A percentile compares a stretch with the other conserved stretches of the same genome.
phyloP scores from a whole-genome alignment of 1,139 yeast genomes.

The Trichomonascaceae sp. region DNA sequence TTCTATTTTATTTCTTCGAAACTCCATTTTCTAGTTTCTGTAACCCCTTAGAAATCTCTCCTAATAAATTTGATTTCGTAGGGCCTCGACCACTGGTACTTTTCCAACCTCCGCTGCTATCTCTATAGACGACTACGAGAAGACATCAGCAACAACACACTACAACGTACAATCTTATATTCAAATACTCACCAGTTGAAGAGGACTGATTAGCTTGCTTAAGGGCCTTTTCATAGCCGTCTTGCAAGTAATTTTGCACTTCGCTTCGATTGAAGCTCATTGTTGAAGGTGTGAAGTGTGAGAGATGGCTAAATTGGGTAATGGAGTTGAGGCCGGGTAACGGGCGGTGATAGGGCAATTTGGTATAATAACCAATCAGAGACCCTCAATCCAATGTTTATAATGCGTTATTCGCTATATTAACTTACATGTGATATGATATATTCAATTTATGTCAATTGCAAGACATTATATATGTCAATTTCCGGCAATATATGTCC shows the following conservation, averaged over 20 bases:
- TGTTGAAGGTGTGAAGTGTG: background rate
- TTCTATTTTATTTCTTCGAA: background rate
- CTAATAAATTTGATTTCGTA: constrained; percentile 17
- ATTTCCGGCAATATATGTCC: background rate
- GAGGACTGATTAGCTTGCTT: background rate
- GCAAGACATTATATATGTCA: too few species aligned
- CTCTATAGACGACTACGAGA: constrained; percentile 19
- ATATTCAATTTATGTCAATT: background rate
- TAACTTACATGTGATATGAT: background rate
- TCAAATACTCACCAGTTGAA: background rate
- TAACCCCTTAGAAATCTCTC: constrained; percentile 17
- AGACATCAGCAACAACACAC: background rate
- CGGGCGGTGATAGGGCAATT: too few species aligned
- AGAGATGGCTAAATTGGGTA: background rate
- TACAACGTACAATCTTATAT: background rate
- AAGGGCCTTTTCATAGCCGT: constrained; percentile 17
- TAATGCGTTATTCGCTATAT: background rate
- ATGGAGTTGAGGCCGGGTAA: background rate
- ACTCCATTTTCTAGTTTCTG: constrained; percentile 7
- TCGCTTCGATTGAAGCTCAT: constrained; percentile 24
- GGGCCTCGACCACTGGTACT: constrained; percentile 8
- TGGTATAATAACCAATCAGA: too few species aligned
- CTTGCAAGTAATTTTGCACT: constrained; percentile 22
- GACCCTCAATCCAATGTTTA: too few species aligned
- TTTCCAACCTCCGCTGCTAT: constrained; percentile 25